Base-by-base conservation (phyloP, 2,329 filamentous ascomycete species). In the Paecilomyces sp. region DNA sequence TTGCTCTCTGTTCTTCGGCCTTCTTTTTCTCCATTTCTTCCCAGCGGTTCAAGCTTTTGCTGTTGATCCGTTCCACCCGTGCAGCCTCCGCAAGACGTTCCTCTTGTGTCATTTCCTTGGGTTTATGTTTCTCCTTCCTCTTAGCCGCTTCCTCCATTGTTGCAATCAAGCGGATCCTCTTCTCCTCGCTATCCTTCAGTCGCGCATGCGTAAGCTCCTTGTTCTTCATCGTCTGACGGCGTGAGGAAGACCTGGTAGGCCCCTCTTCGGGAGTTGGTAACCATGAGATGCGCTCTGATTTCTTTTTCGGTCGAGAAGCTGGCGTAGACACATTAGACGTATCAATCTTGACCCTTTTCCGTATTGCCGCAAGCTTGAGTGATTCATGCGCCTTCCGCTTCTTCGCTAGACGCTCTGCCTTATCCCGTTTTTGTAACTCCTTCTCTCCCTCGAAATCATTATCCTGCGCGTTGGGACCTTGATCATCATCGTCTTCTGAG, bases 11-110 rank as follows among this genome's bases (percentile, higher is more conserved):
- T 70, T 96, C 90, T 67, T 93, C 91, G 65, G 92, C 89, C 60
- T 93, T 86, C 71, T 89, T 87, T 75, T 91, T 92, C 77, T 99
- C 94, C 6, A 91, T 90, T 73, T 91, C 89, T 74, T 97, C 92
- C 92, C 93, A 97, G 59, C 91, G 84, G 70, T 93, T 97, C 69
- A 96, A 78, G 74, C 89, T 97, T 81, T 91, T 95, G 66, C 88
- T 85, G 74, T 99, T 97, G 67, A 88, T 82, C 74, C 89, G 88
- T 75, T 97, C 94, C 6, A 95, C 88, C 57, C 87, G 79, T 18
- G 88, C 90, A 1, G 92, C 92, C 74, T 96, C 91, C 30, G 85
- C 87, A 30, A 97, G 81, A 41, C 92, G 85, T 72, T 97, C 88
- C 53, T 85, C 91, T 74, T 97, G 93, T 5, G 92, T 96, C 85